Evolutionary conservation across 768 basidiomycete species (phyloP).

Genomic region (Rubroboletus satanas): DNA sequence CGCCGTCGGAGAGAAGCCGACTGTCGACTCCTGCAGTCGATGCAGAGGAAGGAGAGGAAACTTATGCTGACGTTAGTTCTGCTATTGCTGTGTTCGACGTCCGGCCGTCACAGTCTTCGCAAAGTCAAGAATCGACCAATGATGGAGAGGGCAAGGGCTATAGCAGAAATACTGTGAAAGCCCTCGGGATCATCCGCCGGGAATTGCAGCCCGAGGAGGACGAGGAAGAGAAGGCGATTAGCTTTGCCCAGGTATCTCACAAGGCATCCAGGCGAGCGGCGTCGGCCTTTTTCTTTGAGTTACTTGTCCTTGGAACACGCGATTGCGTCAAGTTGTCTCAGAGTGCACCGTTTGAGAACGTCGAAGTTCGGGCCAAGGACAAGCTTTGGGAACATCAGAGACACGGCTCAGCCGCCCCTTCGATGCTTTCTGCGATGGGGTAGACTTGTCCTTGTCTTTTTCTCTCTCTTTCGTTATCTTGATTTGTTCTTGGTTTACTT

Average conservation of each 20-base stretch:
- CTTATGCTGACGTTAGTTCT: slow-evolving; percentile 66
- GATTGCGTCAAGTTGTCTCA: slow-evolving; percentile 87
- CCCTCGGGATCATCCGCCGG: slow-evolving; percentile 67
- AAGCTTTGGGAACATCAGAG: slow-evolving; percentile 79
- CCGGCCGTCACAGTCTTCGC: slow-evolving; percentile 50
- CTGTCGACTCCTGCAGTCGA: slow-evolving; percentile 66
- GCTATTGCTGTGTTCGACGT: slow-evolving; percentile 81
- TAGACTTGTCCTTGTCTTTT: slow-evolving; percentile 5
- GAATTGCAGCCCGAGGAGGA: slow-evolving; percentile 60
- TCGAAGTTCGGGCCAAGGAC: slow-evolving; percentile 75
- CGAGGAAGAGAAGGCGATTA: slow-evolving; percentile 57
- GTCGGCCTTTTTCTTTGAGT: slow-evolving; percentile 95
- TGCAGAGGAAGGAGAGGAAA: slow-evolving; percentile 58
- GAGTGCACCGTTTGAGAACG: slow-evolving; percentile 73
- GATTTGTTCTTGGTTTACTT: slow-evolving; percentile 14
- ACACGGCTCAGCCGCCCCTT: slow-evolving; percentile 40
- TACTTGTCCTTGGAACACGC: slow-evolving; percentile 89
- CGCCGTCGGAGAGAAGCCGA: slow-evolving; percentile 56
- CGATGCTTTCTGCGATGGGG: slow-evolving; percentile 44
- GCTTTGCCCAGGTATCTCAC: slow-evolving; percentile 74
- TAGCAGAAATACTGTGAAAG: slow-evolving; percentile 87
- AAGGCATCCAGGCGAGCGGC: slow-evolving; percentile 91
- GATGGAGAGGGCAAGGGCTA: slow-evolving; percentile 68
- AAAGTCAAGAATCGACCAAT: slow-evolving; percentile 41
- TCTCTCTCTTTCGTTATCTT: background rate